These are phyloP conservation scores for Phylloporus sp. DNA, from an alignment of 768 basidiomycete species.

Conservation along the genomic window DNA sequence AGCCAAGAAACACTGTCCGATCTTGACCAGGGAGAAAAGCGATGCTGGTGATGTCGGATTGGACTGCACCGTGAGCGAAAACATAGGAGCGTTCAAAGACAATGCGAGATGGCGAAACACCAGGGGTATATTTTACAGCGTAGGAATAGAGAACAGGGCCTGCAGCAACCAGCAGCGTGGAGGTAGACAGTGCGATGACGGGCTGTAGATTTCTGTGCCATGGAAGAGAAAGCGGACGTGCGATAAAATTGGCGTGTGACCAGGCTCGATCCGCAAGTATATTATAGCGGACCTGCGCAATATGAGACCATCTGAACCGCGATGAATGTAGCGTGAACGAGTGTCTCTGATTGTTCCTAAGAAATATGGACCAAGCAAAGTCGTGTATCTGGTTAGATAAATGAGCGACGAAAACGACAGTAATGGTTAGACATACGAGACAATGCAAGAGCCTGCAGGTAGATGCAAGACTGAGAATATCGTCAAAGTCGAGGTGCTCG, in stretches of 20 bases:
- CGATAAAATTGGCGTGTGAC: slow-evolving; percentile 48
- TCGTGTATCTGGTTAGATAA: slow-evolving; percentile 45
- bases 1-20: slow-evolving; percentile 50
- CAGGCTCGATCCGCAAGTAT: slow-evolving; percentile 52
- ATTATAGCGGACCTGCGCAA: slow-evolving; percentile 47
- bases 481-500: slow-evolving; percentile 40
- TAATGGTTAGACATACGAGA: slow-evolving; percentile 39
- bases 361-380: slow-evolving; percentile 56
- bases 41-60: slow-evolving; percentile 53
- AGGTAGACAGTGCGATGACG: slow-evolving; percentile 48
- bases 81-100: slow-evolving; percentile 44
- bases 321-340: slow-evolving; percentile 49
- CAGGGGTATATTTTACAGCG: slow-evolving; percentile 36
- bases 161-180: slow-evolving; percentile 58
- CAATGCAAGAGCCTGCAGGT: slow-evolving; percentile 29
- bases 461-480: slow-evolving; percentile 34
- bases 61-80: slow-evolving; percentile 31
- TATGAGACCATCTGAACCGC: slow-evolving; percentile 42
- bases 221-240: slow-evolving; percentile 57
- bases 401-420: neutral
- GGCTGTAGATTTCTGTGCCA: slow-evolving; percentile 60
- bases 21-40: slow-evolving; percentile 46
- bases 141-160: slow-evolving; percentile 59
- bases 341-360: slow-evolving; percentile 48
- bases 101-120: slow-evolving; percentile 40